These are phyloP conservation scores for Trichoderma guizhouense DNA, from an alignment of 2,329 filamentous ascomycete species.

Conservation along the genomic window DNA sequence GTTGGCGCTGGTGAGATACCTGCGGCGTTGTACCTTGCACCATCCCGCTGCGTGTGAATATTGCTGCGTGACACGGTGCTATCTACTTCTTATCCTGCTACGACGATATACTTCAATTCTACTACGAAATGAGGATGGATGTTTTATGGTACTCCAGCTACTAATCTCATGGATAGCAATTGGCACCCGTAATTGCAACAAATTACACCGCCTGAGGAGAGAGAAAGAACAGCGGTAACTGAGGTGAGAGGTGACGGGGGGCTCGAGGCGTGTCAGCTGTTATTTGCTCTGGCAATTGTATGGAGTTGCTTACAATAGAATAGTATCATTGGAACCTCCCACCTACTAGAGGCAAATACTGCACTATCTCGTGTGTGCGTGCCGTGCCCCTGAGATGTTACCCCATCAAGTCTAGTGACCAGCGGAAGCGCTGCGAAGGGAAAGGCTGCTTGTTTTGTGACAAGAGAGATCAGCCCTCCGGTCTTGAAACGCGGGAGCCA, in stretches of 20 bases:
- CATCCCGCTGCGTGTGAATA: background rate
- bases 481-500: constrained; percentile 9
- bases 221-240: background rate
- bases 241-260: background rate
- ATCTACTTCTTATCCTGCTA: background rate
- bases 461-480: background rate
- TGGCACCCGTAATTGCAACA: background rate
- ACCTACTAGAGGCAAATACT: background rate
- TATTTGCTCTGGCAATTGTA: background rate
- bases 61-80: background rate
- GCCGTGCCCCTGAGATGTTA: constrained; percentile 14
- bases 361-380: constrained; percentile 1
- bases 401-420: constrained; percentile 9
- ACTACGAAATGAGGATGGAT: background rate
- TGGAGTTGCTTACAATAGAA: background rate
- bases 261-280: background rate
- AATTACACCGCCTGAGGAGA: background rate
- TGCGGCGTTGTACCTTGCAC: background rate
- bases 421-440: constrained; percentile 5
- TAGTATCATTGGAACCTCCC: background rate
- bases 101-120: background rate
- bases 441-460: background rate
- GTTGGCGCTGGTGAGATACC: background rate
- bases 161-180: background rate
- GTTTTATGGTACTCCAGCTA: background rate